Percentiles rank a stretch among this genome's conserved stretches.
Evolutionary conservation across 2,329 filamentous ascomycete species (phyloP).

Genomic region (Teratosphaeria destructans): DNA sequence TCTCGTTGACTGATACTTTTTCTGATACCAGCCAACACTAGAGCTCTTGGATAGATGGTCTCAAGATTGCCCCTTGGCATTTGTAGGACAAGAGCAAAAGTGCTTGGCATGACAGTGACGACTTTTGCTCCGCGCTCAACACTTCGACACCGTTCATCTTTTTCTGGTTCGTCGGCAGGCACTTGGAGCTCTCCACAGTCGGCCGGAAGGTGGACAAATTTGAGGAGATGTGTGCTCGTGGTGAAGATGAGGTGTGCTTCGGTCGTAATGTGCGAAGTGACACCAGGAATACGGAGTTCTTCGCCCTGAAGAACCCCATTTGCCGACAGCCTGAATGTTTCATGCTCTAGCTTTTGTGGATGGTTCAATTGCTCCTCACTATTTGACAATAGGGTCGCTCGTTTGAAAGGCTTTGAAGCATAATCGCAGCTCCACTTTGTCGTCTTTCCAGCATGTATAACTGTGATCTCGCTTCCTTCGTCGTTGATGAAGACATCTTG

Average conservation of each 20-base stretch:
- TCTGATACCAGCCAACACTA: conserved; percentile 85
- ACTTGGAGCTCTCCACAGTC: conserved; percentile 57
- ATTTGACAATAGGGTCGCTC: conserved; percentile 23
- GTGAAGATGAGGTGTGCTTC: conserved; percentile 79
- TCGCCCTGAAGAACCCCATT: neutral
- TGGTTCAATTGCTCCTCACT: neutral
- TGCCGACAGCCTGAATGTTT: neutral
- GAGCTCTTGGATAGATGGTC: conserved; percentile 83
- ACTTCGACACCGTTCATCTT: conserved; percentile 81
- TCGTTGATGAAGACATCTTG: conserved; percentile 66
- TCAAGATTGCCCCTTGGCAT: conserved; percentile 95
- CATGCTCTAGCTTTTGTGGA: neutral
- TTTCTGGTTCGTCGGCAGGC: conserved; percentile 78
- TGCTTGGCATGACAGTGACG: conserved; percentile 80
- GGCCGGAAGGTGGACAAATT: conserved; percentile 75
- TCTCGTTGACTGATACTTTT: conserved; percentile 68
- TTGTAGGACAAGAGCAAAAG: conserved; percentile 76
- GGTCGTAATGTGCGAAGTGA: conserved; percentile 81
- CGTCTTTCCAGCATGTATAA: conserved; percentile 58
- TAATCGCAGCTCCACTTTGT: conserved; percentile 61
- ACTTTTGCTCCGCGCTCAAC: conserved; percentile 83
- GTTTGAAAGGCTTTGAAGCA: conserved; percentile 40
- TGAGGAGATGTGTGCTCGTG: conserved; percentile 82
- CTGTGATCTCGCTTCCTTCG: conserved; percentile 55
- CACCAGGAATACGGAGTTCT: conserved; percentile 27